Percentiles rank a stretch among this genome's conserved stretches.
phyloP scores from a whole-genome alignment of 2,329 filamentous ascomycete species.

The Calonectria fujianensis region DNA sequence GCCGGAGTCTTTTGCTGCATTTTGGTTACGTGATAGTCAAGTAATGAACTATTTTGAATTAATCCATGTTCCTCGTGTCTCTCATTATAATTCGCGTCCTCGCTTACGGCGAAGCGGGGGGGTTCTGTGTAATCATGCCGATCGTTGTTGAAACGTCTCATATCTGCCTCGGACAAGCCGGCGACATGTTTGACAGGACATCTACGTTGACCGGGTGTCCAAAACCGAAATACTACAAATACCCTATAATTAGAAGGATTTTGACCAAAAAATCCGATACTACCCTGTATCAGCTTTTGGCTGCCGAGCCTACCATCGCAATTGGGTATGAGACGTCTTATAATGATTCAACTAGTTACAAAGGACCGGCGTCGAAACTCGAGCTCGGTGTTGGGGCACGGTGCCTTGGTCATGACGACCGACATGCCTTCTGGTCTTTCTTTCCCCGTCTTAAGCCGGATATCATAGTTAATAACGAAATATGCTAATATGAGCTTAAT shows the following conservation, averaged over 20 bases:
- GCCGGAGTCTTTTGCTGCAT: slow-evolving; percentile 49
- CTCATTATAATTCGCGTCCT: neutral
- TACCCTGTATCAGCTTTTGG: slow-evolving; percentile 6
- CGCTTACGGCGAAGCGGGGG: neutral
- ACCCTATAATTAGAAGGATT: neutral
- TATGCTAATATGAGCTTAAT: slow-evolving; percentile 67
- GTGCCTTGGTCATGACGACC: slow-evolving; percentile 64
- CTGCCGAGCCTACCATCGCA: neutral
- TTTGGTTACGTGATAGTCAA: slow-evolving; percentile 50
- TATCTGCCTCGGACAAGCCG: neutral
- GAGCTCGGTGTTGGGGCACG: slow-evolving; percentile 63
- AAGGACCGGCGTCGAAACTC: slow-evolving; percentile 62
- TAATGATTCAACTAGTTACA: slow-evolving; percentile 33
- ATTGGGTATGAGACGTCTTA: neutral
- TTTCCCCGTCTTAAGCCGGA: slow-evolving; percentile 62
- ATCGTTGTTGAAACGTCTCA: slow-evolving; percentile 20
- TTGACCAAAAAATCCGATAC: neutral
- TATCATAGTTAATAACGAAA: slow-evolving; percentile 66
- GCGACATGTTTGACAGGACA: neutral
- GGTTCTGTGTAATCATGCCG: neutral
- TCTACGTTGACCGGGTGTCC: neutral
- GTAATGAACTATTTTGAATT: slow-evolving; percentile 48
- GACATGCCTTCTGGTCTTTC: slow-evolving; percentile 62
- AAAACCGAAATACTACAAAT: neutral
- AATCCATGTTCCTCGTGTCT: neutral